These are phyloP conservation scores for Coemansia erecta DNA, from an alignment of 192 early-diverging fungal species.

Conservation along the genomic window DNA sequence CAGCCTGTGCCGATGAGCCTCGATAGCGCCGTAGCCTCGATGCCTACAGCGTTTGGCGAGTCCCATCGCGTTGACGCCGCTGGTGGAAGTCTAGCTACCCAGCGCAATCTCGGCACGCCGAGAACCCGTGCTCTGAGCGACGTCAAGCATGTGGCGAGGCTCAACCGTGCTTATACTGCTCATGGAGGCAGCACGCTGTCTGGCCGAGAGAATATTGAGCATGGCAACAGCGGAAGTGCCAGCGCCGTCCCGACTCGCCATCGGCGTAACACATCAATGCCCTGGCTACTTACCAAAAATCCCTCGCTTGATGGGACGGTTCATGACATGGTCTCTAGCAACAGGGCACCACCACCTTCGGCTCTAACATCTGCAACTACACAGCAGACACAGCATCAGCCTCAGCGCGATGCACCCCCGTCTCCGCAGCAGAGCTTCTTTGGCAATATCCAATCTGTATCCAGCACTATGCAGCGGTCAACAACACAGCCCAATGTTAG, in stretches of 20 bases:
- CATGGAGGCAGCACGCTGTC: not conserved
- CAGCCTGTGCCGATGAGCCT: constrained; percentile 3
- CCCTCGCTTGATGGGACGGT: constrained; percentile 5
- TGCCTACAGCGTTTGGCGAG: constrained; percentile 3
- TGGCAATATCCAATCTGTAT: constrained; percentile 13
- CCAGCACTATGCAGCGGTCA: constrained; percentile 3
- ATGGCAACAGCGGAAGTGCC: not conserved
- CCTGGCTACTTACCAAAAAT: constrained; percentile 20
- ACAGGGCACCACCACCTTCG: not conserved
- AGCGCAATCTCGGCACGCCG: constrained; percentile 29
- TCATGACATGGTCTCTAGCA: not conserved
- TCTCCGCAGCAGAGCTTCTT: constrained; percentile 15
- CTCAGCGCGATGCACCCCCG: not conserved
- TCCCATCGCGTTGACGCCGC: not conserved
- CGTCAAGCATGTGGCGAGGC: constrained; percentile 8
- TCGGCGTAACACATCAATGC: constrained; percentile 47
- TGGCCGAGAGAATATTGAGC: not conserved
- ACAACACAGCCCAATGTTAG: constrained; percentile 12
- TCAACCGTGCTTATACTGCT: constrained; percentile 9
- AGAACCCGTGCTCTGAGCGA: constrained; percentile 39
- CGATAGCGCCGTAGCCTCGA: constrained; percentile 17
- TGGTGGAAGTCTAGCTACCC: constrained; percentile 3
- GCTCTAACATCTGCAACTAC: constrained; percentile 1
- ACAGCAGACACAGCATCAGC: not conserved
- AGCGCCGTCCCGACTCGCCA: constrained; percentile 8